Evolutionary conservation across 1,139 yeast species (phyloP).

Genomic region (Yamadazyma atmosphaerica): DNA sequence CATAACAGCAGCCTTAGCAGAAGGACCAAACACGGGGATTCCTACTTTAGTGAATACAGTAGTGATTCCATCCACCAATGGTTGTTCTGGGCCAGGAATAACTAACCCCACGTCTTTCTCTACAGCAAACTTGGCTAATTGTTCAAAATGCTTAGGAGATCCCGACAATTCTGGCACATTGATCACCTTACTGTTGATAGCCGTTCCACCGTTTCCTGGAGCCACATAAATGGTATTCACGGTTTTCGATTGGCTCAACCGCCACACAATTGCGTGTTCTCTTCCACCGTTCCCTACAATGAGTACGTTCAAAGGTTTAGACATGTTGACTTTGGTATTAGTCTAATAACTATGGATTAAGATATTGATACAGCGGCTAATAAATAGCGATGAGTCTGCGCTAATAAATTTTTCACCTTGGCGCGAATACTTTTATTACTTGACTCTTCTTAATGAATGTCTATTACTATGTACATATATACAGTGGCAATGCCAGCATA

Average conservation of each 20-base stretch:
- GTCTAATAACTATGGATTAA: no score
- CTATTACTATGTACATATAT: background rate
- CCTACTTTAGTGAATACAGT: conserved; percentile 72
- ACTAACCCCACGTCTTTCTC: conserved; percentile 70
- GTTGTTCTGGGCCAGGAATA: conserved; percentile 99
- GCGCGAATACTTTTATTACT: no score
- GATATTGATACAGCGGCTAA: no score
- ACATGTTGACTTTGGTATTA: conserved; percentile 9
- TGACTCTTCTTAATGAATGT: background rate
- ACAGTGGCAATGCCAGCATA: no score
- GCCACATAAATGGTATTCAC: conserved; percentile 83
- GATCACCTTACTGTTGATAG: conserved; percentile 55
- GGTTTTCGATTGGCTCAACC: conserved; percentile 72
- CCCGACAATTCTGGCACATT: conserved; percentile 70
- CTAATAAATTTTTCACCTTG: no score
- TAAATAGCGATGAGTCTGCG: no score
- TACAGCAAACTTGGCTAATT: conserved; percentile 68
- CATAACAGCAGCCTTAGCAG: conserved; percentile 85
- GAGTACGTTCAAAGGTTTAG: conserved; percentile 57
- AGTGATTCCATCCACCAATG: conserved; percentile 90
- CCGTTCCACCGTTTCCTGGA: conserved; percentile 97
- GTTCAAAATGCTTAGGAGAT: conserved; percentile 57
- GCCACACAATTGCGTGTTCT: conserved; percentile 97
- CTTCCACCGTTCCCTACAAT: conserved; percentile 98
- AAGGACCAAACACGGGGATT: conserved; percentile 95